phyloP scores from a whole-genome alignment of 2,329 filamentous ascomycete species.

The Blastomyces parvus region DNA sequence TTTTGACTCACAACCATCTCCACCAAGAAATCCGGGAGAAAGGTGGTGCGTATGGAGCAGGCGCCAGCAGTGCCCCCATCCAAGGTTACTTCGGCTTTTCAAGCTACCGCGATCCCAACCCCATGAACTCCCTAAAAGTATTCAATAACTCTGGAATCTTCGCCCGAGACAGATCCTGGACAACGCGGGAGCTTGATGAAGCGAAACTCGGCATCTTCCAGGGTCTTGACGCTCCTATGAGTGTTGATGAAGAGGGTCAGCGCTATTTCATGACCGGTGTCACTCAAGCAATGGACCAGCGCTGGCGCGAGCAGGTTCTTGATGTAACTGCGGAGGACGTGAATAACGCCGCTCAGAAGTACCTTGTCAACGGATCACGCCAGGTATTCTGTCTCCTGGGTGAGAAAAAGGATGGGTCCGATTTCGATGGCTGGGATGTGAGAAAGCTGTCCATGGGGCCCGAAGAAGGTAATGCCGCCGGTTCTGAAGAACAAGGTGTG shows the following conservation, averaged over 20 bases:
- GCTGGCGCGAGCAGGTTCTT: constrained; percentile 69
- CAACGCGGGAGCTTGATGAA: constrained; percentile 78
- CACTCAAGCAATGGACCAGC: constrained; percentile 80
- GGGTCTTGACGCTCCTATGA: constrained; percentile 74
- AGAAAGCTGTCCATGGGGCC: constrained; percentile 58
- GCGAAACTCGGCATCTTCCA: constrained; percentile 96
- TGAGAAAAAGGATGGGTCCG: constrained; percentile 68
- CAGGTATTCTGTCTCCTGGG: constrained; percentile 66
- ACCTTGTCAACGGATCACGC: constrained; percentile 58
- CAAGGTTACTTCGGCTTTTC: constrained; percentile 90
- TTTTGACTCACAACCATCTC: constrained; percentile 91
- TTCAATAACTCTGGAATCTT: constrained; percentile 75
- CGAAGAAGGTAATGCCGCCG: constrained; percentile 8
- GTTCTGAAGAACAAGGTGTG: constrained; percentile 10
- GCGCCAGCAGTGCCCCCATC: constrained; percentile 69
- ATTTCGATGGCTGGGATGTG: constrained; percentile 60
- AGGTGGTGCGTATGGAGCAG: constrained; percentile 89
- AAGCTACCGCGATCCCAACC: constrained; percentile 93
- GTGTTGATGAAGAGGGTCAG: constrained; percentile 83
- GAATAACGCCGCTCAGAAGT: constrained; percentile 68
- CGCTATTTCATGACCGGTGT: constrained; percentile 74
- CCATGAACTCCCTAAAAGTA: constrained; percentile 73
- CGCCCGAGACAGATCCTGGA: constrained; percentile 74
- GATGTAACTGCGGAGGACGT: constrained; percentile 79
- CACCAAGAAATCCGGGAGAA: constrained; percentile 98